Base-by-base conservation (phyloP, 305 asterid species). In the Withania somnifera region DNA sequence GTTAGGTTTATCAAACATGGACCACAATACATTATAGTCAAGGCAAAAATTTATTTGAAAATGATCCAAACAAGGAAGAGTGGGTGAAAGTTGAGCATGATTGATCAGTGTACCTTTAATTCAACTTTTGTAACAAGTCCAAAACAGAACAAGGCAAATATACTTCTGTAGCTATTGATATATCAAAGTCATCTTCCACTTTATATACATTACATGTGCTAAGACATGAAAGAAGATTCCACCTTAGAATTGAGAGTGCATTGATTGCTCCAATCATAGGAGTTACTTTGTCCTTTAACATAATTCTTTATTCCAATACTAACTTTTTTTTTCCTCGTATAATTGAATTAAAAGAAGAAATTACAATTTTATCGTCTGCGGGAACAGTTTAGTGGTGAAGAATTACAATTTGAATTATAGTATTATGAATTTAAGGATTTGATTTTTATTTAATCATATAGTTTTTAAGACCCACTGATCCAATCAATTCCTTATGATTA, bases 131-230 rank as follows among this genome's bases (percentile, higher is more conserved):
- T 20, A 64, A 50, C 78, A 64, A n/a, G 64, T 68, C 83, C 78
- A 80, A 80, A 47, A 64, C 53, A 64, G 77, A 69, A 64, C 64
- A 69, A 63, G 56, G 83, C 83, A 63, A 80, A 64, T 47, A 42
- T 80, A 47, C 63, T 40, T 26, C 11, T 75, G 79, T 75, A 75
- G 79, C 51, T 63, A 40, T 60, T 52, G 50, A 80, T 67, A 28
- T 61, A 30, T 50, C 78, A 63, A 78, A 80, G 66, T 64, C 78
- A 80, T 50, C 78, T 64, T 28, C 83, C 58, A 80, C 64, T 64
- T 45, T 6, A 26, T 6, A 26, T 36, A 45, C 13, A 28, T 28
- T 66, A 36, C 83, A 80, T 38, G 76, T 80, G 83, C 42, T 73
- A 24, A 47, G 1, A 73, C 22, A 73, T 47, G 54, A 61, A 28